Evolutionary conservation across 768 basidiomycete genomes (phyloP).

Genomic region (Myochromella boudieri): DNA sequence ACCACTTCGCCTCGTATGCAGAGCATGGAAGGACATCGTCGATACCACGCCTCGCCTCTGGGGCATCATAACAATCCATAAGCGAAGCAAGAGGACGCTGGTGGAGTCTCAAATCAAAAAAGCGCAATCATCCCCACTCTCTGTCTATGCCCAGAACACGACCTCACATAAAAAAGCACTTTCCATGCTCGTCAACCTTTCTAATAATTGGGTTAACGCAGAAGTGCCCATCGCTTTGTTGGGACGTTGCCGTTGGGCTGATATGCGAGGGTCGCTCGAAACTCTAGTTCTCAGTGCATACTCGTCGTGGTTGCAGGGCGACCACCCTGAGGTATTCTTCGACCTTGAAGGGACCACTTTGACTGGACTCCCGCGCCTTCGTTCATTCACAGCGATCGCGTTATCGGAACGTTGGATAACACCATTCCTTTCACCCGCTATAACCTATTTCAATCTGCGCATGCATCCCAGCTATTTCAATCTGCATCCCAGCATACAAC

Average conservation of each 20-base stretch:
- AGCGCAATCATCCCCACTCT: constrained; percentile 29
- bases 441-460: constrained; percentile 24
- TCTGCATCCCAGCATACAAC: constrained; percentile 1
- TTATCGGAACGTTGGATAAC: constrained; percentile 19
- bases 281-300: constrained; percentile 20
- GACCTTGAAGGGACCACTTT: not conserved
- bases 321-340: constrained; percentile 15
- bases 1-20: constrained; percentile 26
- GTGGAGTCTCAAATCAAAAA: constrained; percentile 22
- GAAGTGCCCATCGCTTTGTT: constrained; percentile 21
- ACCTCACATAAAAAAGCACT: not conserved
- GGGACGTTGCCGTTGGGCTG: constrained; percentile 17
- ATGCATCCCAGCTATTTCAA: too few species aligned
- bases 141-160: constrained; percentile 9
- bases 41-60: constrained; percentile 30
- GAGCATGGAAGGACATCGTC: constrained; percentile 25
- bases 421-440: constrained; percentile 25
- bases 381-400: constrained; percentile 17
- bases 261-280: constrained; percentile 17
- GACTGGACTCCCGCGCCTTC: constrained; percentile 15
- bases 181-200: constrained; percentile 16
- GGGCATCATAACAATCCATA: constrained; percentile 26
- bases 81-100: constrained; percentile 1
- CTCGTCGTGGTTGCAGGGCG: not conserved
- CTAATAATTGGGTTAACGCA: constrained; percentile 28